A percentile compares a stretch with the other conserved stretches of the same genome.
Evolutionary conservation across 345 rosid species (phyloP).

Genomic region (Mallotus nudiflorus): DNA sequence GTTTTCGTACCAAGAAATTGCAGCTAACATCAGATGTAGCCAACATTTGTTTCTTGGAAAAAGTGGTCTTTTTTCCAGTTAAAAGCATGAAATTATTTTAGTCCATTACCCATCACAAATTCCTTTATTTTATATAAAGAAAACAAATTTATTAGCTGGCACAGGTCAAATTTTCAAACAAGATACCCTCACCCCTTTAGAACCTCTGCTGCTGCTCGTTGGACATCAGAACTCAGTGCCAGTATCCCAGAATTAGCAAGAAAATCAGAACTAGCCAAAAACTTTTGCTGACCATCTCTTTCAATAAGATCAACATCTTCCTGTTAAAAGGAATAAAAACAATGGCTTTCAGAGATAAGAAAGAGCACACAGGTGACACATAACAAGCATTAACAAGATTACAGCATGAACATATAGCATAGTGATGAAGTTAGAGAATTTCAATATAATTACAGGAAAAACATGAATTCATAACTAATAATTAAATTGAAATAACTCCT

Average conservation of each 20-base stretch:
- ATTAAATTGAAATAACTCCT: too few relatives aligned
- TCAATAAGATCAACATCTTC: constrained; percentile 75
- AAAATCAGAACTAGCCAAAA: constrained; percentile 74
- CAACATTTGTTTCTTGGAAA: neutral
- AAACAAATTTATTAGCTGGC: neutral
- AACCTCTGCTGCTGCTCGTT: constrained; percentile 65
- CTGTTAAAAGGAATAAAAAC: constrained; percentile 36
- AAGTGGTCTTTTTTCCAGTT: neutral
- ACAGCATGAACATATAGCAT: neutral
- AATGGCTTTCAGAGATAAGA: constrained; percentile 9
- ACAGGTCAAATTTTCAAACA: neutral
- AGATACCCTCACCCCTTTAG: constrained; percentile 59
- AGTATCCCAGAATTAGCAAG: constrained; percentile 68
- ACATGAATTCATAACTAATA: too few relatives aligned
- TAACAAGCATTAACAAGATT: constrained; percentile 3
- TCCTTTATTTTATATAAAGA: neutral
- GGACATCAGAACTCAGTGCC: constrained; percentile 54
- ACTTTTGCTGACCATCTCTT: constrained; percentile 73
- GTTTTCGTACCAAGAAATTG: neutral
- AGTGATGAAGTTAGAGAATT: too few relatives aligned
- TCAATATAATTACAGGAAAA: too few relatives aligned
- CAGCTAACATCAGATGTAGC: neutral
- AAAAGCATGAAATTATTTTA: neutral
- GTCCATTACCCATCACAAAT: neutral
- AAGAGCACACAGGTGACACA: neutral